Evolutionary conservation across 2,329 filamentous ascomycete species (phyloP), one percentile per base, ranked within the genome.

Genomic region (Fusarium dlaminii): DNA sequence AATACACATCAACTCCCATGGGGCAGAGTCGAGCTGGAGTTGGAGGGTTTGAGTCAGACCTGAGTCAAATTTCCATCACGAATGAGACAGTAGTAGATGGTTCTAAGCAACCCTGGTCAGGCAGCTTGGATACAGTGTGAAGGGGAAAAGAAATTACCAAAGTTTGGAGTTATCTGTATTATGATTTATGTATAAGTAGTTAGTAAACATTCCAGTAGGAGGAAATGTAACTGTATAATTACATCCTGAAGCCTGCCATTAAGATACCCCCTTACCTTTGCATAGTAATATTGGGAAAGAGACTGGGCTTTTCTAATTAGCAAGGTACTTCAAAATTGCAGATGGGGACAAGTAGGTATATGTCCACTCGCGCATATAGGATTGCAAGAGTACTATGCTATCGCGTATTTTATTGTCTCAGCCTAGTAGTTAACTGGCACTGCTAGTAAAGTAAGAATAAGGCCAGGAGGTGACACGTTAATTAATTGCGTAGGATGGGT

Each of bases 51-150:
- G 24, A 42, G 17, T 20, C 63, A 6, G 37, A 29, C n/a, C 52
- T 69, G 36, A 67, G 62, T 7, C 74, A 74, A 2, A 75, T 78
- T 30, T 60, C 70, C 39, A 75, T 78, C 11, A 77, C 72, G 51
- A 78, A 76, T 14, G 75, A 78, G 48, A 78, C 70, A 3, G 61
- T 52, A 5, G 66, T 77, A 9, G 60, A 66, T 18, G 32, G 46
- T 58, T 40, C 61, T 10, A 39, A 52, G 22, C 61, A 67, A 46
- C 43, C 43, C 27, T 22, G 43, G 18, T 14, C 24, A 29, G 10
- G 43, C 43, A 46, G 27, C n/a, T 29, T 46, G 43, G 27, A 29
- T 29, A 29, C 43, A 14, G n/a, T 29, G 24, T 46, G 17, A 46
- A 24, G n/a, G 15, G 24, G 40, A 43, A 43, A 14, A 30, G 43